Conservation (phyloP, 345 rosid species). For the Pugionium dolabratum region DNA sequence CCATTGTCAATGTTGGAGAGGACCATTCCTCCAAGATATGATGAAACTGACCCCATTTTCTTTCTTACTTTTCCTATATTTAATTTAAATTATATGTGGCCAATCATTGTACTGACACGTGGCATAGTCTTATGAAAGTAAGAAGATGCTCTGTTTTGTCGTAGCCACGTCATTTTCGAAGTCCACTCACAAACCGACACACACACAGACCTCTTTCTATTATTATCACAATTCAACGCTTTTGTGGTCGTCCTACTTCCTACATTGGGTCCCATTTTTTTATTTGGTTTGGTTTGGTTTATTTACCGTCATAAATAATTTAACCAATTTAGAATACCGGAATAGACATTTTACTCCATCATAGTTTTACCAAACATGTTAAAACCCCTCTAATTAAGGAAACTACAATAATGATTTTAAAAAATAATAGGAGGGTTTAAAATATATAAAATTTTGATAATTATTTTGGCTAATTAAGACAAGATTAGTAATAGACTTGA, state of each 20-base stretch:
- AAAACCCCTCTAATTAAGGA: not conserved
- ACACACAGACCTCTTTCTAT: slow-evolving; percentile 3
- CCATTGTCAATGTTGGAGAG: slow-evolving; percentile 24
- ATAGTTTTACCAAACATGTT: slow-evolving; percentile 25
- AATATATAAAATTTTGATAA: slow-evolving; percentile 2
- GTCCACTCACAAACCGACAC: slow-evolving; percentile 35
- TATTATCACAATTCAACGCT: slow-evolving; percentile 21
- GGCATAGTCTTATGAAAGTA: slow-evolving; percentile 5
- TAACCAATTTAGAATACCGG: slow-evolving; percentile 10
- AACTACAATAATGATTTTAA: slow-evolving; percentile 9
- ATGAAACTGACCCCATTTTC: slow-evolving; percentile 15
- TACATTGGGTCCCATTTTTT: slow-evolving; percentile 18
- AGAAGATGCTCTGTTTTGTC: slow-evolving; percentile 31
- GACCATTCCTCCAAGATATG: slow-evolving; percentile 39
- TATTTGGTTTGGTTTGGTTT: slow-evolving; percentile 15
- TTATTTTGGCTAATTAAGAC: slow-evolving; percentile 3
- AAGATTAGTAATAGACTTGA: slow-evolving; percentile 4
- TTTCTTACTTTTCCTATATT: not conserved
- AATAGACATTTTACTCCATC: slow-evolving; percentile 34
- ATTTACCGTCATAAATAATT: not conserved
- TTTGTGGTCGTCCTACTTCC: slow-evolving; percentile 38
- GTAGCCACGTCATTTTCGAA: slow-evolving; percentile 29
- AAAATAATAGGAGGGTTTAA: slow-evolving; percentile 1
- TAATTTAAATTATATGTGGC: slow-evolving; percentile 19
- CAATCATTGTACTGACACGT: slow-evolving; percentile 20